Conservation (phyloP, 1,284 basidiomycete genomes). For the Microbotryum intermedium region DNA sequence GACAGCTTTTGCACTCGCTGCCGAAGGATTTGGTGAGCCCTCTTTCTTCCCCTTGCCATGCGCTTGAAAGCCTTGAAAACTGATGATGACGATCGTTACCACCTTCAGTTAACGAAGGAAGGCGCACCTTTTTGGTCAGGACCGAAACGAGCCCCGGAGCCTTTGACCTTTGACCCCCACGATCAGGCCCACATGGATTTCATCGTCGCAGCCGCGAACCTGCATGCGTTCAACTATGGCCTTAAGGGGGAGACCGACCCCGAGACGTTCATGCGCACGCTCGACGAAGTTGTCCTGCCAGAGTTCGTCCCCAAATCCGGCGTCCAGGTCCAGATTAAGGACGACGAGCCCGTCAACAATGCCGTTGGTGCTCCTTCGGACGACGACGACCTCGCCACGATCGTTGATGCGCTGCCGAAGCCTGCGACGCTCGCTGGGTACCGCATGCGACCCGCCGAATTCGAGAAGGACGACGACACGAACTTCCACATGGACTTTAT, state of each 20-base stretch:
- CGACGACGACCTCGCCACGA: conserved; percentile 50
- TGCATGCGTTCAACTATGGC: conserved; percentile 98
- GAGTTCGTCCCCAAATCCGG: conserved; percentile 87
- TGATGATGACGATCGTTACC: not conserved
- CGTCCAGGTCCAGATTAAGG: conserved; percentile 89
- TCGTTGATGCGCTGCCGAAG: conserved; percentile 63
- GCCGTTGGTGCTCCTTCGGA: conserved; percentile 34
- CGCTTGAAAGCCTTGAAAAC: not conserved
- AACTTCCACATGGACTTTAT: conserved; percentile 99
- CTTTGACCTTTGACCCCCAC: conserved; percentile 74
- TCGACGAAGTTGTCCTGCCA: conserved; percentile 79
- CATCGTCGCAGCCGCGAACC: conserved; percentile 86
- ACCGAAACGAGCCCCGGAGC: conserved; percentile 95
- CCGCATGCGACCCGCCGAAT: conserved; percentile 87
- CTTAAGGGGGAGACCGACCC: conserved; percentile 81
- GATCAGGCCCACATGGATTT: conserved; percentile 80
- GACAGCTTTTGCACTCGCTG: conserved; percentile 84
- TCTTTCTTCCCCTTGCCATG: not conserved
- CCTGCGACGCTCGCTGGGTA: conserved; percentile 89
- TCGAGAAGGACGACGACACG: conserved; percentile 98
- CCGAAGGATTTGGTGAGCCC: conserved; percentile 70
- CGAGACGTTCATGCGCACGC: conserved; percentile 70
- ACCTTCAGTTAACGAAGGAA: conserved; percentile 31
- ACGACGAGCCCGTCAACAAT: conserved; percentile 64
- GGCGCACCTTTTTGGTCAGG: conserved; percentile 49